phyloP scores from a whole-genome alignment of 2,329 filamentous ascomycete species.

The Fusarium annulatum region DNA sequence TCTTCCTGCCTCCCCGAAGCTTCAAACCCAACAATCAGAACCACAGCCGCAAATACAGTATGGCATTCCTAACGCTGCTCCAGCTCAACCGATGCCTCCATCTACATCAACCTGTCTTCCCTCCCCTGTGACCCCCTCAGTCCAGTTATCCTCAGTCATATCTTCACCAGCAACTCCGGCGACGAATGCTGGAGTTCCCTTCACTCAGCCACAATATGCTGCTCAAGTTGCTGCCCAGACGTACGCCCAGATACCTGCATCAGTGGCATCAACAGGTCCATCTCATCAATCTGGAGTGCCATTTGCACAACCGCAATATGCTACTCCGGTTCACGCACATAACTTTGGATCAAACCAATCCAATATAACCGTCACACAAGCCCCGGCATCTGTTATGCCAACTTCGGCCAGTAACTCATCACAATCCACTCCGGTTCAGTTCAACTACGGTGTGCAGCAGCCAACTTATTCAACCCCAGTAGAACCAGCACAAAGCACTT shows the following conservation, averaged over 20 bases:
- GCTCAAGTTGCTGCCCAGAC: constrained; percentile 21
- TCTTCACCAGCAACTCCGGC: constrained; percentile 25
- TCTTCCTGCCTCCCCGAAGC: constrained; percentile 21
- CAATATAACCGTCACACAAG: constrained; percentile 1
- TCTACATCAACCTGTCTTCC: constrained; percentile 16
- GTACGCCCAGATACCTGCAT: constrained; percentile 13
- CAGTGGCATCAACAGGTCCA: constrained; percentile 1
- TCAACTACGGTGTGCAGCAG: constrained; percentile 36
- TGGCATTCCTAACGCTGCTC: constrained; percentile 16
- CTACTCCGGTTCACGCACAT: constrained; percentile 17
- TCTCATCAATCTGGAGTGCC: constrained; percentile 21
- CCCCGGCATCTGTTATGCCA: neutral
- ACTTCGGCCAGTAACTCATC: constrained; percentile 5
- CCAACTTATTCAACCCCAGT: constrained; percentile 31
- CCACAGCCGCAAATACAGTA: constrained; percentile 15
- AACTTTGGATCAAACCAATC: constrained; percentile 21
- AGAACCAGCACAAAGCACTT: neutral
- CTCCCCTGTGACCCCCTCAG: constrained; percentile 22
- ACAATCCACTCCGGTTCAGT: constrained; percentile 18
- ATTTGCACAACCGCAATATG: constrained; percentile 40
- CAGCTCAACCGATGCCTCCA: constrained; percentile 22
- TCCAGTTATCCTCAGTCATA: constrained; percentile 14
- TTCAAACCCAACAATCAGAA: constrained; percentile 9
- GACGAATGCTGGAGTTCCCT: constrained; percentile 12
- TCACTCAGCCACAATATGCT: constrained; percentile 37